Base-by-base conservation (phyloP, 2,329 filamentous ascomycete genomes). In the Aureobasidium sp. region DNA sequence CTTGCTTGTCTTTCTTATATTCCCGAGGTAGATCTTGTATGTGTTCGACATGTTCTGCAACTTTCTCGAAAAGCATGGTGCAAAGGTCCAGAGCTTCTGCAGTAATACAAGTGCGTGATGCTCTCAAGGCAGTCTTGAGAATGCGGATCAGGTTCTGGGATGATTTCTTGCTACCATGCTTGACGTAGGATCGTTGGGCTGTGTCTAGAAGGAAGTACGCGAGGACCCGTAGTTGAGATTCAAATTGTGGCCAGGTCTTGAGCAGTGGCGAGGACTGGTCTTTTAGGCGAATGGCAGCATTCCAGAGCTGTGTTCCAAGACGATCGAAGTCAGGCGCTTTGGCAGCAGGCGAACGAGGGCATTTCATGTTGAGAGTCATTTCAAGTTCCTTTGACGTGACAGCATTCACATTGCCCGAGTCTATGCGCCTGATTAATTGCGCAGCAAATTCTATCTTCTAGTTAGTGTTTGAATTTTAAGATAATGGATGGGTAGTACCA, bases 191-290 rank as follows among this genome's bases (percentile, higher is more conserved):
- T 62, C 73, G 69, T 67, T 82, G 76, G 63, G 82, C 83, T 47
- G 82, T 76, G 47, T 87, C 84, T 15, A 96, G 76, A 62, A 93
- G 73, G 15, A 87, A 75, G 68, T 90, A 91, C 0, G 89, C 82
- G 67, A 92, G 81, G 5, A 78, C 75, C 43, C 81, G 79, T 5
- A 81, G 73, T 71, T 74, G 64, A 52, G 68, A 66, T 2, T 74
- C 46, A 57, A 63, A 53, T 60, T 63, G 51, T 64, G 63, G 34
- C 47, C 13, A 51, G 12, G 56, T 61, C 15, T 64, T 62, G 12
- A 60, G 26, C 15, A 43, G n/a, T 10, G 57, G 57, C 17, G 57
- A 50, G 3, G 46, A 60, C 15, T 64, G 55, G 4, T 65, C 67
- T 20, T 69, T 44, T 39, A 84, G 69, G 29, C 81, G 79, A 1